A percentile compares a stretch with the other conserved stretches of the same genome.
phyloP scores from a whole-genome alignment of 805 yeast species.

The Zygoascus tannicola region DNA sequence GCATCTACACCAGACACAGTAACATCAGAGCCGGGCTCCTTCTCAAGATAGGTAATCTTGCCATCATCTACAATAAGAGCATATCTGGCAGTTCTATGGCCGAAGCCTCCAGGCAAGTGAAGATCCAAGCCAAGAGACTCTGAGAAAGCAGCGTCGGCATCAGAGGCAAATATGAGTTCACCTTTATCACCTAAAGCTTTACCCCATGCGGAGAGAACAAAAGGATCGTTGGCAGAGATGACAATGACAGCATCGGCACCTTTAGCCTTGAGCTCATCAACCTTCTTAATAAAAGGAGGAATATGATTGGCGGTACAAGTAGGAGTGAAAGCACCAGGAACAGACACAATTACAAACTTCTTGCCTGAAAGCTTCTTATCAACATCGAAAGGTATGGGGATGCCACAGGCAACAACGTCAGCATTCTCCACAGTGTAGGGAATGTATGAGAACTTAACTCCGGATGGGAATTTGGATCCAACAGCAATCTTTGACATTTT shows the following conservation, averaged over 20 bases:
- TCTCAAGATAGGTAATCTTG: constrained; percentile 41
- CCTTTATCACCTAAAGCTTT: constrained; percentile 34
- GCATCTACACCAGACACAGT: constrained; percentile 40
- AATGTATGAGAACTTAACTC: constrained; percentile 20
- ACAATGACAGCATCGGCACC: constrained; percentile 57
- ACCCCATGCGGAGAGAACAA: constrained; percentile 64
- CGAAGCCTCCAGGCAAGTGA: constrained; percentile 46
- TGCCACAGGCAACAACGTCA: constrained; percentile 30
- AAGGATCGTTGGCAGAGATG: constrained; percentile 60
- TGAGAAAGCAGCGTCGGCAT: constrained; percentile 54
- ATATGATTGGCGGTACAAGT: constrained; percentile 65
- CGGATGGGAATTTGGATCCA: constrained; percentile 7
- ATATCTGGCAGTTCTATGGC: constrained; percentile 58
- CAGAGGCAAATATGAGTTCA: constrained; percentile 50
- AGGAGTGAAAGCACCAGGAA: constrained; percentile 86
- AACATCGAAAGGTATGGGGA: constrained; percentile 29
- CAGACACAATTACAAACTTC: constrained; percentile 60
- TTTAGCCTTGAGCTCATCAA: constrained; percentile 44
- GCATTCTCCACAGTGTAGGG: constrained; percentile 22
- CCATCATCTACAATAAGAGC: constrained; percentile 61
- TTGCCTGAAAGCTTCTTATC: constrained; percentile 33
- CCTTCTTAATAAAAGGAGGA: constrained; percentile 51
- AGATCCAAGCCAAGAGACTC: constrained; percentile 47
- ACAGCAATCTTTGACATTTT: neutral
- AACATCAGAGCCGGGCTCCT: constrained; percentile 37